These are phyloP conservation scores for Trichoderma hamatum DNA, from an alignment of 2,329 filamentous ascomycete species.

Conservation along the genomic window DNA sequence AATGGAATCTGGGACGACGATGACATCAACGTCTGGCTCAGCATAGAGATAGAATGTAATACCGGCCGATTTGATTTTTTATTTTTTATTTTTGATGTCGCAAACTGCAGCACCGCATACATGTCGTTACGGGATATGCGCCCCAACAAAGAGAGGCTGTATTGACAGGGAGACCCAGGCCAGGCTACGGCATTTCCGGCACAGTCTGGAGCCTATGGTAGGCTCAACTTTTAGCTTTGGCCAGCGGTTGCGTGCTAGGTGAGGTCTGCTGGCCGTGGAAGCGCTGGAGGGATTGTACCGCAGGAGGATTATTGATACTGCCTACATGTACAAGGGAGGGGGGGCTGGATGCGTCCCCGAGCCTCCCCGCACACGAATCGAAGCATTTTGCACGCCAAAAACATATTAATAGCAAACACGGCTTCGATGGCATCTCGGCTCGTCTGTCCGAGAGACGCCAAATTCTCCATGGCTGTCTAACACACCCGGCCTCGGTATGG, in stretches of 20 bases:
- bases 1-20: neutral
- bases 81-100: too few relatives aligned
- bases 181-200: constrained; percentile 7
- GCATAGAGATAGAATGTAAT: neutral
- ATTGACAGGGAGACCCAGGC: constrained; percentile 5
- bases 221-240: neutral
- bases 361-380: neutral
- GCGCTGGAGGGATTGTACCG: neutral
- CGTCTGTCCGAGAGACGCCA: neutral
- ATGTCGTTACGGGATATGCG: too few relatives aligned
- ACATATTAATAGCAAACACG: neutral
- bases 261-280: neutral
- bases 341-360: neutral
- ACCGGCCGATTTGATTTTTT: neutral
- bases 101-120: neutral
- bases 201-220: constrained; percentile 5
- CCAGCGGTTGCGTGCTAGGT: neutral
- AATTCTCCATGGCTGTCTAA: neutral
- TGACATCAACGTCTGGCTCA: neutral
- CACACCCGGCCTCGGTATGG: neutral
- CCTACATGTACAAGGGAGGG: too few relatives aligned
- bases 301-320: neutral
- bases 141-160: neutral
- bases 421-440: neutral
- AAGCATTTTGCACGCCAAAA: neutral